Percentiles rank a stretch among this genome's conserved stretches.
Conservation (phyloP, 163 green algal genomes). For the Chlamydomonas reinhardtii region DNA sequence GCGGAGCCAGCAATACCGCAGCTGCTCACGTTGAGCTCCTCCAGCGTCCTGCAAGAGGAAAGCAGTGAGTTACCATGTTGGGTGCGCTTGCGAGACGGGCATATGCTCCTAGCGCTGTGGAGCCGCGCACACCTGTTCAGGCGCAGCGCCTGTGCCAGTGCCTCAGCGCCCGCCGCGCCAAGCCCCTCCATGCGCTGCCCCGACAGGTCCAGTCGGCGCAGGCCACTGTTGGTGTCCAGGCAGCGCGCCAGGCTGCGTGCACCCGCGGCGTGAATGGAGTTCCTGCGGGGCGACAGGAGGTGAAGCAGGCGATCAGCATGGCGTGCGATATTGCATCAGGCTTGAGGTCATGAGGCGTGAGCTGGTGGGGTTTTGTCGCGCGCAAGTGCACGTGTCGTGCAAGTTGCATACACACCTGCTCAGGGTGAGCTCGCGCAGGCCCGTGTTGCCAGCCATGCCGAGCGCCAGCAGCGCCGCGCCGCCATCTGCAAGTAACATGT, state of each 20-base stretch:
- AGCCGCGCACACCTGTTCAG: conserved; percentile 37
- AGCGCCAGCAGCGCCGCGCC: conserved; percentile 35
- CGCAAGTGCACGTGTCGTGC: background rate
- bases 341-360: too few relatives aligned
- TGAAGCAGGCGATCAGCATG: too few relatives aligned
- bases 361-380: too few relatives aligned
- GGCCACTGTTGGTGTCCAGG: conserved; percentile 15
- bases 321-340: too few relatives aligned
- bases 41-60: background rate
- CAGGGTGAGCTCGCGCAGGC: conserved; percentile 33
- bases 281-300: too few relatives aligned
- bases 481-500: background rate
- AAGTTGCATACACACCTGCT: conserved; percentile 34
- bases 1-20: conserved; percentile 19
- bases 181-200: conserved; percentile 38
- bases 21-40: conserved; percentile 32
- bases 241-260: conserved; percentile 32
- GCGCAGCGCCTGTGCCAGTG: conserved; percentile 21
- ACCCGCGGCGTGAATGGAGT: conserved; percentile 13
- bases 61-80: background rate
- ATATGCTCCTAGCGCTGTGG: too few relatives aligned
- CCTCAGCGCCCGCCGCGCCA: conserved; percentile 25
- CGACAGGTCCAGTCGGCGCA: conserved; percentile 40
- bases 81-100: too few relatives aligned
- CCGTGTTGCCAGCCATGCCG: conserved; percentile 7